Evolutionary conservation across 169 alveolate species (phyloP).

Genomic region (Plasmodium berghei): DNA sequence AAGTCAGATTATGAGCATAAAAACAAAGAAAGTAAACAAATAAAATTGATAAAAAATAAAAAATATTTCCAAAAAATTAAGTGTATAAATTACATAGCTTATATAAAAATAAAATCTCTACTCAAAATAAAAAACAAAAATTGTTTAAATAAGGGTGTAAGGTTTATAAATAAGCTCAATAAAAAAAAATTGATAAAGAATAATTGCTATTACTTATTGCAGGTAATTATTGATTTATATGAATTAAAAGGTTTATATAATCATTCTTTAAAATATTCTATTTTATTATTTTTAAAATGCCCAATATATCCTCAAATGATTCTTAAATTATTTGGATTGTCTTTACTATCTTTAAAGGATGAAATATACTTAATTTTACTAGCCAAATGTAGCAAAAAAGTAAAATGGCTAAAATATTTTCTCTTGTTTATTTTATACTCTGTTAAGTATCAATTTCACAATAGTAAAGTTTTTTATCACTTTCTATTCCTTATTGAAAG

Average conservation of each 20-base stretch:
- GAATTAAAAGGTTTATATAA: conserved; percentile 65
- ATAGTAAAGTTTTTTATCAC: conserved; percentile 17
- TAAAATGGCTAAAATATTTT: conserved; percentile 63
- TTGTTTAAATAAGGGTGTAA: conserved; percentile 55
- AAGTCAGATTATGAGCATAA: neutral
- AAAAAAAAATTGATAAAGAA: conserved; percentile 47
- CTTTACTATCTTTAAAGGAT: conserved; percentile 52
- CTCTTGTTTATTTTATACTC: conserved; percentile 61
- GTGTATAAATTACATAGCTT: conserved; percentile 65
- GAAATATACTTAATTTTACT: conserved; percentile 52
- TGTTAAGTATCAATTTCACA: conserved; percentile 51
- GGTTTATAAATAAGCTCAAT: conserved; percentile 32
- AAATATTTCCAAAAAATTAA: neutral
- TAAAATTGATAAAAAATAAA: conserved; percentile 4
- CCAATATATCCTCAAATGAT: conserved; percentile 60
- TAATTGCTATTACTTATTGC: conserved; percentile 46
- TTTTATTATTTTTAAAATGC: conserved; percentile 45
- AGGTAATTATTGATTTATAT: conserved; percentile 39
- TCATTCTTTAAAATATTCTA: conserved; percentile 35
- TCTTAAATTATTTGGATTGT: conserved; percentile 51
- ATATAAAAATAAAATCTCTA: conserved; percentile 45
- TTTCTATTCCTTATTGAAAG: conserved; percentile 38
- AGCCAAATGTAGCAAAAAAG: conserved; percentile 38
- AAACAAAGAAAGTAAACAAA: neutral
- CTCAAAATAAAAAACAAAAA: conserved; percentile 29